These are phyloP conservation scores for Chlorella vulgaris DNA, from an alignment of 139 green algal species.

Conservation along the genomic window DNA sequence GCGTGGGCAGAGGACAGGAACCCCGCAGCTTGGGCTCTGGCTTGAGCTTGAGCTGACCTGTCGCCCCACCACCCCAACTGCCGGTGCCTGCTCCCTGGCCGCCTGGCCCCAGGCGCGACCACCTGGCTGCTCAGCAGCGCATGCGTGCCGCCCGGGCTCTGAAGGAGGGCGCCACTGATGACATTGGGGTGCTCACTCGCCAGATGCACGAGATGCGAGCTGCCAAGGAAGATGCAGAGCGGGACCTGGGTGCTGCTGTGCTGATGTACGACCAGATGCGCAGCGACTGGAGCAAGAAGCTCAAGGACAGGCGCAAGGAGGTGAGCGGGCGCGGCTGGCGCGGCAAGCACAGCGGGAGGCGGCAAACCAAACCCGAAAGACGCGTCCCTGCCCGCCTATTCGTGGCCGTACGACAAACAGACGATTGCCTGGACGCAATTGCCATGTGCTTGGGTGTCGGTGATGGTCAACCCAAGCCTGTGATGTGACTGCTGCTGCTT, in stretches of 20 bases:
- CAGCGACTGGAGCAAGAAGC: constrained; percentile 58
- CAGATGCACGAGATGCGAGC: constrained; percentile 74
- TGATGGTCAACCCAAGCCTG: no score
- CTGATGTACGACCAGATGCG: constrained; percentile 68
- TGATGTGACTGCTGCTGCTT: no score
- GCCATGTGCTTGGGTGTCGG: no score
- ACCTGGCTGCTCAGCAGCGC: constrained; percentile 71
- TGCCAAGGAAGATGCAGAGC: constrained; percentile 76
- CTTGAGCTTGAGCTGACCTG: no score
- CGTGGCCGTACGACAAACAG: no score
- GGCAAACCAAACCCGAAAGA: no score
- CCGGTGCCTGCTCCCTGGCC: background rate
- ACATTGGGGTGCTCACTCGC: constrained; percentile 67
- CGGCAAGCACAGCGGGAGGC: background rate
- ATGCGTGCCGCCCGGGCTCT: constrained; percentile 66
- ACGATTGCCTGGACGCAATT: no score
- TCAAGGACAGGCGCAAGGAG: constrained; percentile 71
- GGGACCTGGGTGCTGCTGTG: constrained; percentile 63
- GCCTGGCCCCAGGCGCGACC: constrained; percentile 64
- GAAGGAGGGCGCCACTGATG: constrained; percentile 68
- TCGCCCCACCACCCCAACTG: background rate
- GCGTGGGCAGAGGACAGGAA: no score
- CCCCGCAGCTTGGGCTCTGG: no score
- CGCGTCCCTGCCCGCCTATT: no score
- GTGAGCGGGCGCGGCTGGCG: constrained; percentile 30